Percentiles rank a stretch among this genome's conserved stretches.
Conservation (phyloP, 2,329 filamentous ascomycete species). For the Neurospora sp. region DNA sequence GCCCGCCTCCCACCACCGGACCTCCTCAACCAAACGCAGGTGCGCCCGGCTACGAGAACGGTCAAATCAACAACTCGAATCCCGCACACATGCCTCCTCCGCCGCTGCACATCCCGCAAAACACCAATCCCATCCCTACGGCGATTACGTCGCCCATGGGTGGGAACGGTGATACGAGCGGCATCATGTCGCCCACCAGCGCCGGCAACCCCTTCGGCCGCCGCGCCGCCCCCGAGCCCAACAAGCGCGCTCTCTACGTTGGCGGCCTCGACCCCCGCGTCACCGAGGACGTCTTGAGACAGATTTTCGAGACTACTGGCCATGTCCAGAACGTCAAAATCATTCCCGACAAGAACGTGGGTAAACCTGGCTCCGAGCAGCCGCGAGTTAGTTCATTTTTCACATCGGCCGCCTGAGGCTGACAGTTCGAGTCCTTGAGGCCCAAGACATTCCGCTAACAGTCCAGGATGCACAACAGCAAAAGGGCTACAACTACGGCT, state of each 20-base stretch:
- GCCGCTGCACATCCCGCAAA: conserved; percentile 87
- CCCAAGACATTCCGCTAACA: background rate
- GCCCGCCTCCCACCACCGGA: conserved; percentile 48
- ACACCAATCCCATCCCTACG: conserved; percentile 89
- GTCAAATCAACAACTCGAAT: conserved; percentile 61
- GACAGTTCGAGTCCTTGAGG: background rate
- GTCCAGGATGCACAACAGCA: conserved; percentile 44
- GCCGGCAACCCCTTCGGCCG: conserved; percentile 65
- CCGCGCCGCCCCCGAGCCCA: conserved; percentile 90
- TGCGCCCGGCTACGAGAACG: conserved; percentile 68
- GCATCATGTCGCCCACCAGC: conserved; percentile 76
- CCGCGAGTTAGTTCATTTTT: background rate
- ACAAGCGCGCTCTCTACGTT: conserved; percentile 95
- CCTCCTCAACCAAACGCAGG: conserved; percentile 58
- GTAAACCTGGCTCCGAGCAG: conserved; percentile 27
- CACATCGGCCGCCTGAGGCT: background rate
- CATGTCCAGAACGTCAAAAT: conserved; percentile 99
- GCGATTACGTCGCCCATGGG: conserved; percentile 84
- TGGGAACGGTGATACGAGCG: conserved; percentile 44
- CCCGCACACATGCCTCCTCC: conserved; percentile 79
- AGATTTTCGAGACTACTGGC: conserved; percentile 97
- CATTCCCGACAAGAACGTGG: conserved; percentile 98
- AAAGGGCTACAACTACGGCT: conserved; percentile 98
- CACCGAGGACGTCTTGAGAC: conserved; percentile 89
- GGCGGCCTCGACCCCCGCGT: conserved; percentile 91